These are phyloP conservation scores for Penicillium freii DNA, from an alignment of 2,329 filamentous ascomycete genomes.

Conservation along the genomic window DNA sequence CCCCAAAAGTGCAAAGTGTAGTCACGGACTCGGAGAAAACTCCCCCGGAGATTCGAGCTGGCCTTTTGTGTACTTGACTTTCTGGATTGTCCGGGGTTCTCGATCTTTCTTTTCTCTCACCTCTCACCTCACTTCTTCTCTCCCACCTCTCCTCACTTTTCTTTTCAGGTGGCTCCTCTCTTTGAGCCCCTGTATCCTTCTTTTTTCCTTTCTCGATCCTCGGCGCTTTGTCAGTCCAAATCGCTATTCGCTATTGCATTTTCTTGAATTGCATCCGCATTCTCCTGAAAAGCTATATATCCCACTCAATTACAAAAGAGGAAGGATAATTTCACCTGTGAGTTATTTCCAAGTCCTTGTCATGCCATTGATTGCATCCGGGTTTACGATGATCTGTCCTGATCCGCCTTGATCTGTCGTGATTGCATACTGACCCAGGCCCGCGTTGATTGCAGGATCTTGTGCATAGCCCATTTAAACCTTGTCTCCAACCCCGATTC, in stretches of 20 bases:
- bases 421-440: constrained; percentile 17
- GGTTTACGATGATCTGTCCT: neutral
- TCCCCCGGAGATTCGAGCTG: constrained; percentile 28
- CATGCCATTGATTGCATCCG: neutral
- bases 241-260: constrained; percentile 10
- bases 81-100: constrained; percentile 21
- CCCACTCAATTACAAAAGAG: neutral
- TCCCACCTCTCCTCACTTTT: constrained; percentile 13
- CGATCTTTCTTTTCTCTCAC: constrained; percentile 12
- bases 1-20: neutral
- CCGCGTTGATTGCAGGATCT: constrained; percentile 19
- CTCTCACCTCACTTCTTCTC: constrained; percentile 22
- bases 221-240: constrained; percentile 11
- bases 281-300: constrained; percentile 10
- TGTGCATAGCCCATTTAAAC: constrained; percentile 9
- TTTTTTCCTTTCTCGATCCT: constrained; percentile 22
- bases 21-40: constrained; percentile 26
- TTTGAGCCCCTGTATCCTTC: constrained; percentile 19
- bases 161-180: constrained; percentile 14
- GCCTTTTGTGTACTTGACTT: constrained; percentile 23
- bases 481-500: constrained; percentile 6
- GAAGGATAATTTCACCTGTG: constrained; percentile 5
- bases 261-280: constrained; percentile 4
- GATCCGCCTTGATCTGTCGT: neutral
- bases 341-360: neutral